Evolutionary conservation across 768 basidiomycete genomes (phyloP), one percentile per base, ranked within the genome.

Genomic region (Baorangia bicolor): DNA sequence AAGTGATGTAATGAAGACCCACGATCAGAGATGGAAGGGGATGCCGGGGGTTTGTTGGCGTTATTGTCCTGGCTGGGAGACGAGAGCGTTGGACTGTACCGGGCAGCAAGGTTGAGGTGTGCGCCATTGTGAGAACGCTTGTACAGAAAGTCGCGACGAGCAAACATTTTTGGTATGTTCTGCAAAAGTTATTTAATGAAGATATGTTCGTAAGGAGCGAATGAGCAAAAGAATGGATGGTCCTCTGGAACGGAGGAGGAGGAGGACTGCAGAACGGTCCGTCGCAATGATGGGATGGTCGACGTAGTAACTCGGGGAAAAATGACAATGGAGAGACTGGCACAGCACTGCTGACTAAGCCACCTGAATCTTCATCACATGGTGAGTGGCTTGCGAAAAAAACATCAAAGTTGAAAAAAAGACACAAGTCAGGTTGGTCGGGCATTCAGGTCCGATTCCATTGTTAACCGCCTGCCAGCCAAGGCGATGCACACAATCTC

Each of bases 171-270:
- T 39, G 31, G 21, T 16, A n/a, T 28, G 53, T 40, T 28, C 20
- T 27, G 28, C 2, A 23, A 35, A 35, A 13, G 1, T 2, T 52
- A 53, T 51, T 45, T 35, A 34, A 21, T 5, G 48, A 51, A 11
- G 38, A 9, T 23, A 46, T 30, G 38, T 58, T 62, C 54, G 59
- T 65, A 66, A 71, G 28, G 67, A 73, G 51, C 41, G 69, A 53
- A 51, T 11, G 4, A 14, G 23, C 0, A 53, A 68, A 72, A 20
- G 68, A 70, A 53, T 37, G 69, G 30, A 58, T 4, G 14, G 20
- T 28, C 49, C 61, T 39, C 45, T 31, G 8, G 16, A n/a, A 37
- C 35, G 40, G 43, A 28, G 21, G 48, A 38, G 33, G 37, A 45
- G 38, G 48, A 50, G 20, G 45, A 37, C 23, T 33, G 20, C 8